Evolutionary conservation across 1,284 basidiomycete genomes (phyloP).

Genomic region (Sanguinoderma infundibulare): DNA sequence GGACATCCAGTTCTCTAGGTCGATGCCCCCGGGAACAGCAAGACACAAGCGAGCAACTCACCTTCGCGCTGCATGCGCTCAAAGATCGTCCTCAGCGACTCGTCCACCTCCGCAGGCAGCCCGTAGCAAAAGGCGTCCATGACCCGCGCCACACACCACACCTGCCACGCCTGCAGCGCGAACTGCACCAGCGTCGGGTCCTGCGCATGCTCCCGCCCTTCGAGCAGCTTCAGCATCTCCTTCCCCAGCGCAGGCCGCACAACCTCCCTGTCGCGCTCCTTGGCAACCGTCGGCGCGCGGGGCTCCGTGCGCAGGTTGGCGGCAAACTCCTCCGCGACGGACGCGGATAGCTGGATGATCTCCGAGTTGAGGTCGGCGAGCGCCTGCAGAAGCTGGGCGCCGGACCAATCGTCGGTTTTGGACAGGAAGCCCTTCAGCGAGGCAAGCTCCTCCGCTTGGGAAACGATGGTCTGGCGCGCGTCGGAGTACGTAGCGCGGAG

Average conservation of each 20-base stretch:
- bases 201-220: slow-evolving; percentile 34
- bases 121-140: slow-evolving; percentile 43
- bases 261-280: slow-evolving; percentile 37
- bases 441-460: slow-evolving; percentile 38
- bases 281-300: slow-evolving; percentile 18
- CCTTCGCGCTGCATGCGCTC: slow-evolving; percentile 40
- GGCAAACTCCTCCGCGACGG: slow-evolving; percentile 40
- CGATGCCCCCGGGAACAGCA: too few relatives aligned
- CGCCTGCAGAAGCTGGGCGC: slow-evolving; percentile 42
- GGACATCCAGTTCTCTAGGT: too few relatives aligned
- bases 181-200: slow-evolving; percentile 45
- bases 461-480: slow-evolving; percentile 24
- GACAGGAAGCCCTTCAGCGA: slow-evolving; percentile 41
- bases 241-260: slow-evolving; percentile 36
- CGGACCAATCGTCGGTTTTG: slow-evolving; percentile 44
- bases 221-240: slow-evolving; percentile 35
- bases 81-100: slow-evolving; percentile 38
- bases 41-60: slow-evolving; percentile 20
- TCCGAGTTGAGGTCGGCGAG: slow-evolving; percentile 43
- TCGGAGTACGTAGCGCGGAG: slow-evolving; percentile 23
- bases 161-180: slow-evolving; percentile 46
- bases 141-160: slow-evolving; percentile 39
- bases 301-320: slow-evolving; percentile 26
- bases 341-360: slow-evolving; percentile 42
- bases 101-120: slow-evolving; percentile 38